Conservation (phyloP, 495 filamentous ascomycete genomes). For the Neurospora tetraspora region DNA sequence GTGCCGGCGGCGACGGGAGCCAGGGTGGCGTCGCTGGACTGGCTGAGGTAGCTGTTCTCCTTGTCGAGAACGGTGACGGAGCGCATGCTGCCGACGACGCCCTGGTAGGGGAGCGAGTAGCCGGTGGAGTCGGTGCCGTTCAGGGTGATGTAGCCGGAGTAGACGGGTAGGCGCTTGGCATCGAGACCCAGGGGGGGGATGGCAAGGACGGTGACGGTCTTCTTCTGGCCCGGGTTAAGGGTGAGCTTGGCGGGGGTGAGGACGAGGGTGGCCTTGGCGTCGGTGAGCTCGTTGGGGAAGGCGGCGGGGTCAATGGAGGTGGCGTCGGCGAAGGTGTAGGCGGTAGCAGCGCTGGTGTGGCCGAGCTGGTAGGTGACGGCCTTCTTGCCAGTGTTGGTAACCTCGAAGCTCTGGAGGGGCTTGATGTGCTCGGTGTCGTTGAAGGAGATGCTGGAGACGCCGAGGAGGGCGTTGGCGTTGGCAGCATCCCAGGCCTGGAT, state of each 20-base stretch:
- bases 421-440: conserved; percentile 47
- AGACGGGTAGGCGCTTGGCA: conserved; percentile 36
- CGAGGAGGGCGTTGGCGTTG: conserved; percentile 42
- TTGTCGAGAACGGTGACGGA: conserved; percentile 28
- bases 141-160: conserved; percentile 42
- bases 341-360: conserved; percentile 32
- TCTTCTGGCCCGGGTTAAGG: conserved; percentile 26
- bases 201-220: conserved; percentile 31
- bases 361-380: conserved; percentile 38
- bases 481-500: conserved; percentile 48
- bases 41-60: conserved; percentile 21
- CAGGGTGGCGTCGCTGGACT: conserved; percentile 22
- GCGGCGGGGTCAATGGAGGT: conserved; percentile 19
- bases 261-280: conserved; percentile 25
- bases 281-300: conserved; percentile 31
- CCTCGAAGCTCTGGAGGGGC: conserved; percentile 35
- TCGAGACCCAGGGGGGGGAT: conserved; percentile 31
- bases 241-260: conserved; percentile 23
- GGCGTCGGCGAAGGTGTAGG: conserved; percentile 29
- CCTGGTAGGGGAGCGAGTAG: conserved; percentile 42
- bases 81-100: conserved; percentile 37
- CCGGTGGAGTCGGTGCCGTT: conserved; percentile 38
- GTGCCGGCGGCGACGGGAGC: conserved; percentile 22
- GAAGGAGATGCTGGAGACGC: conserved; percentile 44
- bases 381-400: conserved; percentile 40